Percentiles rank a stretch among this genome's conserved stretches.
phyloP scores from a whole-genome alignment of 805 yeast genomes.

The Saccharomycopsis capsularis region DNA sequence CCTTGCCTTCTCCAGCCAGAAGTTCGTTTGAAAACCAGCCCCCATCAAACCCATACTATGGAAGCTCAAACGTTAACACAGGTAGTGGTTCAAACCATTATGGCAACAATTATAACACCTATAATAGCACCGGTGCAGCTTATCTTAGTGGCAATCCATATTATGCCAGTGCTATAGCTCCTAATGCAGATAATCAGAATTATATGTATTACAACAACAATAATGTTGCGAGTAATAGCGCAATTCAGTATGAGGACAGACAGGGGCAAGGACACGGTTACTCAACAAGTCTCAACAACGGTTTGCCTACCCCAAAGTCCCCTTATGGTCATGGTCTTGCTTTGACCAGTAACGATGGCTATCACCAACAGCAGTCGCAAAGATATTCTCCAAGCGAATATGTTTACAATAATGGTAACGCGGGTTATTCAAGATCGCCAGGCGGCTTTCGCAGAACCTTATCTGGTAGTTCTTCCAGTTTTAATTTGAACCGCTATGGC shows the following conservation, averaged over 20 bases:
- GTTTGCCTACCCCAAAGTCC: neutral
- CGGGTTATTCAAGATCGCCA: too few species aligned
- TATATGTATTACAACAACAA: neutral
- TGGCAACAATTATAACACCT: neutral
- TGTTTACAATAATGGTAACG: neutral
- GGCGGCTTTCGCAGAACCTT: too few species aligned
- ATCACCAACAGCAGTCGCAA: neutral
- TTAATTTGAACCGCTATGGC: too few species aligned
- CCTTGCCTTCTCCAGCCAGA: constrained; percentile 7
- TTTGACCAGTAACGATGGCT: neutral
- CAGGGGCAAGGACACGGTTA: too few species aligned
- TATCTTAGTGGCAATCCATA: too few species aligned
- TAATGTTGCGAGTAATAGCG: neutral
- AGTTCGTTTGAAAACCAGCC: neutral
- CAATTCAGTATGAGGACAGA: too few species aligned
- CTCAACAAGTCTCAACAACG: neutral
- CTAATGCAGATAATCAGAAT: too few species aligned
- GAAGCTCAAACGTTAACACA: neutral
- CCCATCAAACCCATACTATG: neutral
- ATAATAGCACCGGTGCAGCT: too few species aligned
- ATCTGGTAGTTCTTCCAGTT: too few species aligned
- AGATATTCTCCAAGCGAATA: neutral
- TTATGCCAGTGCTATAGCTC: too few species aligned
- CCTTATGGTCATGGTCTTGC: neutral
- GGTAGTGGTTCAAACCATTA: neutral